phyloP scores from a whole-genome alignment of 2,329 filamentous ascomycete genomes.

The Neodidymelliopsis sp. region DNA sequence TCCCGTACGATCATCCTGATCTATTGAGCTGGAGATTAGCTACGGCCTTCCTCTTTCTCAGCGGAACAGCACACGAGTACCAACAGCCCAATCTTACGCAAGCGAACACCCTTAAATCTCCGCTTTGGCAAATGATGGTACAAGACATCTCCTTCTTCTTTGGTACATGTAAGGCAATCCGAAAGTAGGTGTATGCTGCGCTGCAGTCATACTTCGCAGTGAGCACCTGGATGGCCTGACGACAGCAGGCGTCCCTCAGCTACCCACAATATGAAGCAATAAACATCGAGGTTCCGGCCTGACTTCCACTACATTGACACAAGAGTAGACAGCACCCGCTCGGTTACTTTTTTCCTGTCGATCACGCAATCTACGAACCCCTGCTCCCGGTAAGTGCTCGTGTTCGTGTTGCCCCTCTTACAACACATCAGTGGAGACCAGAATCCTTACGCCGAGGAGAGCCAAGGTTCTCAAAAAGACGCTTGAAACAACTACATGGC shows the following conservation, averaged over 20 bases:
- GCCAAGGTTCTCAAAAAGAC: too few relatives aligned
- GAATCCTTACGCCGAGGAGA: neutral
- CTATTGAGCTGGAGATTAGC: neutral
- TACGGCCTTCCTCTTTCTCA: neutral
- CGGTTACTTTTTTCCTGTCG: too few relatives aligned
- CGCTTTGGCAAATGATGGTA: neutral
- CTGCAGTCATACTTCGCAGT: neutral
- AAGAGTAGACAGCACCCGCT: too few relatives aligned
- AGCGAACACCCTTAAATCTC: neutral
- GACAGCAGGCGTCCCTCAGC: too few relatives aligned
- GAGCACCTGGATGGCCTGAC: neutral
- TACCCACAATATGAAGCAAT: too few relatives aligned
- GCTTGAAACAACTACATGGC: too few relatives aligned
- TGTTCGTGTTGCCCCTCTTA: neutral
- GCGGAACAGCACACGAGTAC: neutral
- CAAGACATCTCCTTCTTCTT: neutral
- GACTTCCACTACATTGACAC: neutral
- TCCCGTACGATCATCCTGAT: too few relatives aligned
- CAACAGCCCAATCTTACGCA: neutral
- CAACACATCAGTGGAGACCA: neutral
- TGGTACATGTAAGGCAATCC: neutral
- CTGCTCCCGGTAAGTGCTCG: constrained; percentile 4
- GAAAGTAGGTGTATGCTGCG: neutral
- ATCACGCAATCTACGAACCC: neutral
- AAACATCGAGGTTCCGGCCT: too few relatives aligned